These are phyloP conservation scores for Hyaloscypha bicolor DNA, from an alignment of 495 filamentous ascomycete species.

Conservation along the genomic window DNA sequence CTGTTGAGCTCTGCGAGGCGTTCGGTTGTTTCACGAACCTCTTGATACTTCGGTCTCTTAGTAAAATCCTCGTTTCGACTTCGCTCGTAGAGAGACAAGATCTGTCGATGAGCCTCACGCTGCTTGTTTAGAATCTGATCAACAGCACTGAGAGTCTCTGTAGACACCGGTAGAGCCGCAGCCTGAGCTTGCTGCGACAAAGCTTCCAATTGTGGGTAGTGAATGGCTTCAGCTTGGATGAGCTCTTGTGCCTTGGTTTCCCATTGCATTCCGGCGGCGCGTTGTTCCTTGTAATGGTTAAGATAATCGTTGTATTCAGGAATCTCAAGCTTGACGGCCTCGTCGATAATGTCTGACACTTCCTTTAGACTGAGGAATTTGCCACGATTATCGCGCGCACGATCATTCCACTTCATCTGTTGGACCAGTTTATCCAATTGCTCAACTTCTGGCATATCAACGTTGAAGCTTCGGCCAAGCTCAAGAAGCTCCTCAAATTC, in stretches of 20 bases:
- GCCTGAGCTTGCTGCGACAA: constrained; percentile 74
- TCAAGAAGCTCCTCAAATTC: constrained; percentile 91
- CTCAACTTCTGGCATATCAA: constrained; percentile 93
- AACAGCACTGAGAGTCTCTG: constrained; percentile 77
- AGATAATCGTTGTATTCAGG: constrained; percentile 78
- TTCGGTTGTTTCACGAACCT: constrained; percentile 87
- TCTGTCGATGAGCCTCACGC: constrained; percentile 88
- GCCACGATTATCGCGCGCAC: constrained; percentile 64
- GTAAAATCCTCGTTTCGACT: constrained; percentile 73
- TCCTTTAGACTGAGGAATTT: constrained; percentile 71
- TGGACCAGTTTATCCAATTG: constrained; percentile 77
- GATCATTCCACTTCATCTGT: constrained; percentile 87
- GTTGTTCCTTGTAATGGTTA: constrained; percentile 71
- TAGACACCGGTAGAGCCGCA: constrained; percentile 76
- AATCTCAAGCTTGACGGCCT: constrained; percentile 74
- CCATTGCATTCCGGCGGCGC: constrained; percentile 79
- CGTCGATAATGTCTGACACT: constrained; percentile 73
- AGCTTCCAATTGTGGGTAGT: constrained; percentile 93
- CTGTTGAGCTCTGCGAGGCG: constrained; percentile 85
- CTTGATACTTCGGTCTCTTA: constrained; percentile 85
- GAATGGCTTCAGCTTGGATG: constrained; percentile 79
- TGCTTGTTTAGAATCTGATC: constrained; percentile 96
- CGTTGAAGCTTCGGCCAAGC: constrained; percentile 82
- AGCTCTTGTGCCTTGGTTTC: constrained; percentile 92
- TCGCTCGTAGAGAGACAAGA: constrained; percentile 75